Evolutionary conservation across 2,329 filamentous ascomycete species (phyloP).

Genomic region (Sporothrix mexicana): DNA sequence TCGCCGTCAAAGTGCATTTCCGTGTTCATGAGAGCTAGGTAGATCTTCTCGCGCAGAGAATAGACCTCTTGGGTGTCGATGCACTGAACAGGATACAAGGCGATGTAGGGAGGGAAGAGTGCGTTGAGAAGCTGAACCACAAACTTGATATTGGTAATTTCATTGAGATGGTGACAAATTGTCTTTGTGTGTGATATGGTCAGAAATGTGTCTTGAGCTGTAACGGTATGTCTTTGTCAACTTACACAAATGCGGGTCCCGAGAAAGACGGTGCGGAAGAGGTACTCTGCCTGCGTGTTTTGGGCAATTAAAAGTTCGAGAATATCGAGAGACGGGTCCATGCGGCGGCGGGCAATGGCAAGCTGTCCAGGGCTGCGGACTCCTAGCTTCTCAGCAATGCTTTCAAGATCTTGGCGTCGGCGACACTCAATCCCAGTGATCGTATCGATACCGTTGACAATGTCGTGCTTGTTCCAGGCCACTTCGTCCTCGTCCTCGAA

Average conservation of each 20-base stretch:
- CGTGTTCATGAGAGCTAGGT: constrained; percentile 29
- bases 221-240: background rate
- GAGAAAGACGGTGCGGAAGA: constrained; percentile 36
- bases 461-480: constrained; percentile 32
- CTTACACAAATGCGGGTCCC: constrained; percentile 37
- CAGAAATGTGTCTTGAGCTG: background rate
- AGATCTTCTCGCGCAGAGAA: constrained; percentile 33
- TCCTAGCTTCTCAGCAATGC: constrained; percentile 29
- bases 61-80: constrained; percentile 32
- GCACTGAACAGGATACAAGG: constrained; percentile 34
- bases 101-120: constrained; percentile 38
- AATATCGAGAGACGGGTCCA: constrained; percentile 25
- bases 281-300: constrained; percentile 32
- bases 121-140: constrained; percentile 38
- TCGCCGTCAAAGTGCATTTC: background rate
- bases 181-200: constrained; percentile 23
- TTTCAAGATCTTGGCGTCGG: constrained; percentile 34
- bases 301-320: constrained; percentile 32
- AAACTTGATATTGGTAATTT: constrained; percentile 19
- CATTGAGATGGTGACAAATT: constrained; percentile 35
- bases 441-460: constrained; percentile 34
- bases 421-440: constrained; percentile 35
- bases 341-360: constrained; percentile 30
- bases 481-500: constrained; percentile 28
- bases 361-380: constrained; percentile 27